Conservation (phyloP, 2,329 filamentous ascomycete species). For the Aspergillus awamori region DNA sequence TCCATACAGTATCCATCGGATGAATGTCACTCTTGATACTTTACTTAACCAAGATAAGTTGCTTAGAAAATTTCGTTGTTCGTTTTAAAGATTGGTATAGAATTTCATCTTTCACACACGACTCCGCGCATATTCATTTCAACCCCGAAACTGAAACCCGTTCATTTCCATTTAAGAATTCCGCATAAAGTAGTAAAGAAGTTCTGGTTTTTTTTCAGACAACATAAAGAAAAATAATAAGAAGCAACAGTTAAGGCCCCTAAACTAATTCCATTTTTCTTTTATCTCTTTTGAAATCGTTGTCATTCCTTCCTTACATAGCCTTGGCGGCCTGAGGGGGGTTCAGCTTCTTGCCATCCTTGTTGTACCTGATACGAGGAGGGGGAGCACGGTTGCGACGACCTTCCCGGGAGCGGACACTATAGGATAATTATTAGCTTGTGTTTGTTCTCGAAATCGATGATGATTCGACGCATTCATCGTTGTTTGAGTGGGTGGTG, state of each 20-base stretch:
- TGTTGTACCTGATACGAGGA: conserved; percentile 98
- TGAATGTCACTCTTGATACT: no score
- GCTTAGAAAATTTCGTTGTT: no score
- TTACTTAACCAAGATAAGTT: no score
- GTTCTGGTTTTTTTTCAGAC: conserved; percentile 17
- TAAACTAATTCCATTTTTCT: conserved; percentile 41
- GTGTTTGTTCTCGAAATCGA: conserved; percentile 1
- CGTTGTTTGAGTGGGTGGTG: conserved; percentile 37
- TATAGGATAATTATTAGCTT: conserved; percentile 45
- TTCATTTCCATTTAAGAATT: conserved; percentile 28
- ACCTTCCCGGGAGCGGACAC: conserved; percentile 94
- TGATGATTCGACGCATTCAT: background rate
- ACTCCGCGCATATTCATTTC: background rate
- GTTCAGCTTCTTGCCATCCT: conserved; percentile 99
- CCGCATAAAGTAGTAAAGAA: conserved; percentile 30
- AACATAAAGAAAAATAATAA: conserved; percentile 35
- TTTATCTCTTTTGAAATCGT: conserved; percentile 22
- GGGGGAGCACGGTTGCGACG: conserved; percentile 99
- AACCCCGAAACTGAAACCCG: conserved; percentile 29
- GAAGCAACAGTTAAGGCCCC: conserved; percentile 35
- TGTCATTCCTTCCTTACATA: conserved; percentile 39
- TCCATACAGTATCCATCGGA: no score
- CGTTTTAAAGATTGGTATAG: conserved; percentile 6
- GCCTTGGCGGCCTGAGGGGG: conserved; percentile 77
- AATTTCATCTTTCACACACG: conserved; percentile 8